Evolutionary conservation across 495 filamentous ascomycete genomes (phyloP).

Genomic region (Tuber umbilicatum): DNA sequence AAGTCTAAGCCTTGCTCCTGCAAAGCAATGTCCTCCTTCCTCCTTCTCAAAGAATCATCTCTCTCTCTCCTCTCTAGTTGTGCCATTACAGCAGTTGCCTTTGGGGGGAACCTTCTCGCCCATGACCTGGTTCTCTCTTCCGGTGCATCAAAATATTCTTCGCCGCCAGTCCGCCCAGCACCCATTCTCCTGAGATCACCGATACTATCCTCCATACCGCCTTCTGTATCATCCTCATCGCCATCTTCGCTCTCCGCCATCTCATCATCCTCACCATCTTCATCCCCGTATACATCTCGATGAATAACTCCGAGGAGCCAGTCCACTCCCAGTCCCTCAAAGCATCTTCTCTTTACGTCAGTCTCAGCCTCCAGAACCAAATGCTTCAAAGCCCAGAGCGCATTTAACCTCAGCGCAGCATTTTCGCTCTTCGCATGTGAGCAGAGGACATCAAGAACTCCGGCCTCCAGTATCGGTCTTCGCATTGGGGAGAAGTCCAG

Average conservation of each 20-base stretch:
- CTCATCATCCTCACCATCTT: slow-evolving; percentile 62
- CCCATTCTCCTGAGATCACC: slow-evolving; percentile 42
- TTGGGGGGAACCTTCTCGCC: slow-evolving; percentile 28
- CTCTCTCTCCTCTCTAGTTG: slow-evolving; percentile 30
- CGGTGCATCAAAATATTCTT: slow-evolving; percentile 34
- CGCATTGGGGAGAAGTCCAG: slow-evolving; percentile 86
- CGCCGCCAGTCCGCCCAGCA: slow-evolving; percentile 15
- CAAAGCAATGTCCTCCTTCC: slow-evolving; percentile 71
- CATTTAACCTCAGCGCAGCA: slow-evolving; percentile 65
- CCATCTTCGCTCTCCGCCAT: slow-evolving; percentile 45
- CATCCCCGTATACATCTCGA: slow-evolving; percentile 43
- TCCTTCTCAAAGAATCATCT: slow-evolving; percentile 34
- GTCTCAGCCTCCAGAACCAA: slow-evolving; percentile 61
- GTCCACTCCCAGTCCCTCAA: slow-evolving; percentile 67
- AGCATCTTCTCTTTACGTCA: slow-evolving; percentile 63
- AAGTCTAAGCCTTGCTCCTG: slow-evolving; percentile 87
- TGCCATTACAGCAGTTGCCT: slow-evolving; percentile 30
- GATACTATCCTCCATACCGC: slow-evolving; percentile 50
- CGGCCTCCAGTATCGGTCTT: slow-evolving; percentile 66
- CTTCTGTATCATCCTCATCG: slow-evolving; percentile 21
- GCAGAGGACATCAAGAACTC: slow-evolving; percentile 71
- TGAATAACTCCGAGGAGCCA: slow-evolving; percentile 73
- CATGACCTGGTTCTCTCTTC: slow-evolving; percentile 29
- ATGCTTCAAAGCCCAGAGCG: slow-evolving; percentile 90
- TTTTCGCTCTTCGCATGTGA: slow-evolving; percentile 74